Evolutionary conservation across 345 rosid genomes (phyloP).

Genomic region (Psidium friedrichsthalianum): DNA sequence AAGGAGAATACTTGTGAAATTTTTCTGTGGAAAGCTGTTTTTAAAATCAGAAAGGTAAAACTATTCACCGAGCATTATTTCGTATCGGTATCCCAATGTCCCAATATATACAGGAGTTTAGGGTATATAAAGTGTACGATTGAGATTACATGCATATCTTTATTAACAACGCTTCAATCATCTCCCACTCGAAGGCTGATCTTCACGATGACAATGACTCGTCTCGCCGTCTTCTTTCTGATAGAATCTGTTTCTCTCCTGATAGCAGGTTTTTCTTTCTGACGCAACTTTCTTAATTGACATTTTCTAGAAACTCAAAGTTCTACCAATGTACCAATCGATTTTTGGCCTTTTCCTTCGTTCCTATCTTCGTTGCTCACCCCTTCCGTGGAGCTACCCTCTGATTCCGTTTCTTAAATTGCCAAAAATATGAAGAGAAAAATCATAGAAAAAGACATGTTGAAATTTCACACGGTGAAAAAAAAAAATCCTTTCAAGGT

Average conservation of each 20-base stretch:
- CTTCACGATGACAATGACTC: not conserved
- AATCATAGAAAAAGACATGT: not conserved
- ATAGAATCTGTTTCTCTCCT: not conserved
- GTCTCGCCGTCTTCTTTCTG: not conserved
- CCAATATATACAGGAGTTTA: rapidly evolving
- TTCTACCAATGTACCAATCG: not conserved
- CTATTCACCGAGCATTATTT: not conserved
- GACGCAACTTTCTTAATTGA: not conserved
- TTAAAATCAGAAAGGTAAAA: not conserved
- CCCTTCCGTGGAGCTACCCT: not conserved
- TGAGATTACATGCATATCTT: not conserved
- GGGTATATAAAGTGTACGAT: not conserved
- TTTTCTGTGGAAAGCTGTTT: not conserved
- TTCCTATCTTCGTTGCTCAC: not conserved
- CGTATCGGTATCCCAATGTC: not conserved
- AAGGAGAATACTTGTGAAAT: not conserved
- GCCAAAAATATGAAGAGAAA: not conserved
- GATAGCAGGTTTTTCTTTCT: not conserved
- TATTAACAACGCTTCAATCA: not conserved
- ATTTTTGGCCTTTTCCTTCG: not conserved
- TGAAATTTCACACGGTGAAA: not conserved
- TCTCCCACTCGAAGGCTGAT: not conserved
- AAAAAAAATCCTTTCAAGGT: not conserved
- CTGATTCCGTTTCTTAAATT: not conserved
- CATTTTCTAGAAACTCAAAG: not conserved